Base-by-base conservation (phyloP, 2,329 filamentous ascomycete species). In the Venturia aucupariae region DNA sequence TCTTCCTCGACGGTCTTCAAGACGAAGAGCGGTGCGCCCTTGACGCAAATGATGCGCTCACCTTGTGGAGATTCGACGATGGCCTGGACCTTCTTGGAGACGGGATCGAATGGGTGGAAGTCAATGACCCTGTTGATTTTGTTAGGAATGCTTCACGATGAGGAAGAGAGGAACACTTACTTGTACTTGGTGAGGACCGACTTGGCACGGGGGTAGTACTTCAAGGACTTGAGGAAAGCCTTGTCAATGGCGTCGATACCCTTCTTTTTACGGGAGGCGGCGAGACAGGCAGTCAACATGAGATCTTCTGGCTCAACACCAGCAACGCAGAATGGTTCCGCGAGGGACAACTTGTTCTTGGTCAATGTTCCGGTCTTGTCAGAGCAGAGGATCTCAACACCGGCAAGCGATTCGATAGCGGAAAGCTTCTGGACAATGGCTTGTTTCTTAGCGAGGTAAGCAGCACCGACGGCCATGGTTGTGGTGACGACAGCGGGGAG, bases 211-310 rank as follows among this genome's bases (percentile, higher is more conserved):
- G 91, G 91, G 76, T 95, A 96, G 80, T 82, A 87, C 74, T 85
- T 85, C 68, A 96, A 86, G 27, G 89, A 84, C 81, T 94, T 95
- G 70, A 96, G 83, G 82, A 96, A 96, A 74, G 90, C 91, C 83
- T 93, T 94, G 84, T 96, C 92, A 71, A 96, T 96, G 70, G 92
- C 90, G 75, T 96, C 91, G 68, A 96, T 92, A 81, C 90, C 91
- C 83, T 95, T 95, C 84, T 92, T 93, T 85, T 94, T 96, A 80
- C 90, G 89, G 69, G 89, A 93, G 68, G 91, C 90, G 72, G 91
- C 91, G 72, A 96, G 80, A 76, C 91, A 95, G 72, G 91, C 91
- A 79, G 90, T 94, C 69, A 95, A 83, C 90, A 96, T 95, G 68
- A 96, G 87, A 72, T 95, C 90, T 76, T 94, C 89, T 42, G 88